phyloP scores from a whole-genome alignment of 345 rosid species.

The Psidium friedrichsthalianum region DNA sequence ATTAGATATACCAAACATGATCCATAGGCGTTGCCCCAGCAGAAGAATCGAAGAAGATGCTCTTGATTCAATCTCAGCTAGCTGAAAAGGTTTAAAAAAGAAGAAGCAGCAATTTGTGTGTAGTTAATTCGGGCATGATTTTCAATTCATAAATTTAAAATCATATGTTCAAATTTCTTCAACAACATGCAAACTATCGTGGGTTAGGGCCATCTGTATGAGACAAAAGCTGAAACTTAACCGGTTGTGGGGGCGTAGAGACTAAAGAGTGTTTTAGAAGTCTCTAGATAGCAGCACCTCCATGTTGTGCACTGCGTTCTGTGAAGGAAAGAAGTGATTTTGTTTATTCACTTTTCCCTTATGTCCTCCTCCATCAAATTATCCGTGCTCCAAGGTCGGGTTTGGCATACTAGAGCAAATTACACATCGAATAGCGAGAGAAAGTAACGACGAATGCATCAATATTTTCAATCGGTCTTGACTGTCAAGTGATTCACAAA shows the following conservation, averaged over 20 bases:
- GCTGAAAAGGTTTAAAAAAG: neutral
- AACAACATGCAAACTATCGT: neutral
- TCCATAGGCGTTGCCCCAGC: neutral
- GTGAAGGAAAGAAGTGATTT: too few species aligned
- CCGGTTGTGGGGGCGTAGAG: too few species aligned
- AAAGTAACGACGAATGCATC: neutral
- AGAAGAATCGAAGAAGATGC: neutral
- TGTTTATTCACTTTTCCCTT: neutral
- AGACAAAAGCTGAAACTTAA: neutral
- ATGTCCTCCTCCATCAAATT: neutral
- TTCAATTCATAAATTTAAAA: neutral
- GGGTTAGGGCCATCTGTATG: rapidly evolving
- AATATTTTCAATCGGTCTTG: neutral
- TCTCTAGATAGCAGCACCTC: rapidly evolving
- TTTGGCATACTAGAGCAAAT: neutral
- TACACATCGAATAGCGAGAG: neutral
- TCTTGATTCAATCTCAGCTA: neutral
- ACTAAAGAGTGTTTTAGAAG: neutral
- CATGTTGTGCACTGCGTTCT: neutral
- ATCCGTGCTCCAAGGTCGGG: neutral
- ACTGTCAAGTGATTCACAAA: neutral
- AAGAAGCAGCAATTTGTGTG: neutral
- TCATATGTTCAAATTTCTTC: neutral
- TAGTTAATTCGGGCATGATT: neutral
- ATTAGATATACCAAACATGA: rapidly evolving